Conservation (phyloP, 73 alveolate genomes). For the Paramecium sonneborni region DNA sequence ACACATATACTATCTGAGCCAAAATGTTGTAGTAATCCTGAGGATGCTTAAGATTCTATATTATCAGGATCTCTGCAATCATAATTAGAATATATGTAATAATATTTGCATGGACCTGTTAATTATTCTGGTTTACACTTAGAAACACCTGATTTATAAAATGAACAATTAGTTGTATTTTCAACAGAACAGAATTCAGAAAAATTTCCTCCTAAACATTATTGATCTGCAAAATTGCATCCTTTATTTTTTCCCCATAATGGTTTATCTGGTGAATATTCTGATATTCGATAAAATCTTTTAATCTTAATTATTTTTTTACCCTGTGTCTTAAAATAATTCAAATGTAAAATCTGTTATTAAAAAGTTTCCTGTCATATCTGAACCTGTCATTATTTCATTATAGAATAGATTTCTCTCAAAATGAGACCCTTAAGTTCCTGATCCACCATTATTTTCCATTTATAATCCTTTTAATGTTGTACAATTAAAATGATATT, state of each 20-base stretch:
- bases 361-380: slow-evolving; percentile 6
- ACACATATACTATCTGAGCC: slow-evolving; percentile 45
- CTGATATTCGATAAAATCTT: background rate
- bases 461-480: background rate
- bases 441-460: slow-evolving; percentile 40
- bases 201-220: background rate
- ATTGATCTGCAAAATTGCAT: background rate
- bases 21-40: background rate
- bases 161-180: background rate
- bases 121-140: background rate
- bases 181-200: background rate
- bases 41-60: background rate
- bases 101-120: background rate
- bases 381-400: slow-evolving; percentile 53
- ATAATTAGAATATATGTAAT: background rate
- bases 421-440: background rate
- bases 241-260: slow-evolving; percentile 48
- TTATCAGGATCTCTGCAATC: slow-evolving; percentile 35
- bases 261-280: background rate
- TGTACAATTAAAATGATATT: slow-evolving; percentile 20
- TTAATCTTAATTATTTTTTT: background rate
- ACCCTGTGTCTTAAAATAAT: slow-evolving; percentile 38
- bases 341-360: background rate
- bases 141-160: background rate
- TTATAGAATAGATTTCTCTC: slow-evolving; percentile 50